Percentiles rank a stretch among this genome's conserved stretches.
These are phyloP conservation scores for Rutstroemia sp. DNA, from an alignment of 2,329 filamentous ascomycete species.

Conservation along the genomic window DNA sequence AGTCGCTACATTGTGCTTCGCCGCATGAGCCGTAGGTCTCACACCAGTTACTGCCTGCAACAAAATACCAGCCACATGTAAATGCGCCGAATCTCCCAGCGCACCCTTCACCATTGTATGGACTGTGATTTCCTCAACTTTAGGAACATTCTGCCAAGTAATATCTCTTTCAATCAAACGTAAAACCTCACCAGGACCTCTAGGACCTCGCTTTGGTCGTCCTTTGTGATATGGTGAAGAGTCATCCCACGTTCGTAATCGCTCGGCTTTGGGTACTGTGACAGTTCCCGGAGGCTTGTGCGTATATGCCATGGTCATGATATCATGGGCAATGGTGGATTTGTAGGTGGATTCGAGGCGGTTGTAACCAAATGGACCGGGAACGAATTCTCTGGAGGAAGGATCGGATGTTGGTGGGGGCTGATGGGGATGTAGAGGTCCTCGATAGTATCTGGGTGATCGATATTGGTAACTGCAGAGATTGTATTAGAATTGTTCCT, in stretches of 20 bases:
- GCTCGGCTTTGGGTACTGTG: conserved; percentile 49
- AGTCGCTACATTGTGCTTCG: conserved; percentile 61
- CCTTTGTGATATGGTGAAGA: conserved; percentile 93
- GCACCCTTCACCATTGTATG: conserved; percentile 66
- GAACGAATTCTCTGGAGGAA: conserved; percentile 77
- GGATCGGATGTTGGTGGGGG: conserved; percentile 82
- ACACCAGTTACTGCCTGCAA: conserved; percentile 80
- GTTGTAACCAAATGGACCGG: conserved; percentile 83
- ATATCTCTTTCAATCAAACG: conserved; percentile 65
- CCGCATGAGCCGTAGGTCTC: conserved; percentile 61
- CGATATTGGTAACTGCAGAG: conserved; percentile 79
- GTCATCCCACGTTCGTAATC: conserved; percentile 79
- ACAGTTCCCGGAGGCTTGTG: conserved; percentile 74
- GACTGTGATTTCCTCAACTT: conserved; percentile 72
- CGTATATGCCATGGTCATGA: conserved; percentile 81
- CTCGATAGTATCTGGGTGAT: conserved; percentile 89
- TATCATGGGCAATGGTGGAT: conserved; percentile 75
- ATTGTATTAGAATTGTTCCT: conserved; percentile 10
- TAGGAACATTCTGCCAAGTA: conserved; percentile 78
- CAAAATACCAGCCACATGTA: conserved; percentile 78
- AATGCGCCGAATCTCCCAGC: conserved; percentile 60
- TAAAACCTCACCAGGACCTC: conserved; percentile 63
- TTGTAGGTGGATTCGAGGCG: conserved; percentile 87
- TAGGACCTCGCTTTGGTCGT: conserved; percentile 73
- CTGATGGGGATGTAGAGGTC: conserved; percentile 87